A percentile compares a stretch with the other conserved stretches of the same genome.
Evolutionary conservation across 2,329 filamentous ascomycete genomes (phyloP).

Genomic region (Aspergillus arachidicola): DNA sequence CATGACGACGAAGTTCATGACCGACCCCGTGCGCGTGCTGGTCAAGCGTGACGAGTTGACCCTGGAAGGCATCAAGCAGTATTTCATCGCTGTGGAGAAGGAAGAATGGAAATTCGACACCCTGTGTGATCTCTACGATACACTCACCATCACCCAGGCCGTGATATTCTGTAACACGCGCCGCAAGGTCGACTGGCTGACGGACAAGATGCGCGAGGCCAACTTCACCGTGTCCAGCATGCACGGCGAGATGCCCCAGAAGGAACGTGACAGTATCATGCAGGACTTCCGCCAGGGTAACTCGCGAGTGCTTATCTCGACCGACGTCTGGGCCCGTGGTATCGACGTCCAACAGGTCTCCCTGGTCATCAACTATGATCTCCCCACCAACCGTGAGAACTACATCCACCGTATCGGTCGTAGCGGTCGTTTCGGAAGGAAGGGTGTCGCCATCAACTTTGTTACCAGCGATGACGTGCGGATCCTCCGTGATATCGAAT

Average conservation of each 20-base stretch:
- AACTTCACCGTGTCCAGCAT: conserved; percentile 99
- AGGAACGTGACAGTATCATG: conserved; percentile 98
- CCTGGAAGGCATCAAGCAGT: conserved; percentile 95
- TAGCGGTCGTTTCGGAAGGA: conserved; percentile 92
- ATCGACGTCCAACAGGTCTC: conserved; percentile 99
- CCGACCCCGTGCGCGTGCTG: conserved; percentile 90
- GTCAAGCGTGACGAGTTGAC: conserved; percentile 99
- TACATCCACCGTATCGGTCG: conserved; percentile 98
- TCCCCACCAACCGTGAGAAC: conserved; percentile 98
- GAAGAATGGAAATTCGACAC: conserved; percentile 99
- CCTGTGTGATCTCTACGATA: conserved; percentile 97
- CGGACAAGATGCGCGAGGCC: conserved; percentile 98
- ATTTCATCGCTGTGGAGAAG: conserved; percentile 98
- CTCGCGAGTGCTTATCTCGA: conserved; percentile 93
- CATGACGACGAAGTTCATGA: conserved; percentile 99
- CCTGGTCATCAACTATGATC: conserved; percentile 97
- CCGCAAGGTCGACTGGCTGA: conserved; percentile 98
- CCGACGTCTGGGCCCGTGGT: conserved; percentile 95
- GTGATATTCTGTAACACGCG: conserved; percentile 99
- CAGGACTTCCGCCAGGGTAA: conserved; percentile 97
- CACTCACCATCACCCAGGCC: conserved; percentile 95
- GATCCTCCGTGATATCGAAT: conserved; percentile 94
- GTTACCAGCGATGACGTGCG: conserved; percentile 97
- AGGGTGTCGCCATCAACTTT: conserved; percentile 99
- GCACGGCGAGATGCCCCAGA: conserved; percentile 99